Conservation (phyloP, 2,329 filamentous ascomycete species). For the Exophiala sp. region DNA sequence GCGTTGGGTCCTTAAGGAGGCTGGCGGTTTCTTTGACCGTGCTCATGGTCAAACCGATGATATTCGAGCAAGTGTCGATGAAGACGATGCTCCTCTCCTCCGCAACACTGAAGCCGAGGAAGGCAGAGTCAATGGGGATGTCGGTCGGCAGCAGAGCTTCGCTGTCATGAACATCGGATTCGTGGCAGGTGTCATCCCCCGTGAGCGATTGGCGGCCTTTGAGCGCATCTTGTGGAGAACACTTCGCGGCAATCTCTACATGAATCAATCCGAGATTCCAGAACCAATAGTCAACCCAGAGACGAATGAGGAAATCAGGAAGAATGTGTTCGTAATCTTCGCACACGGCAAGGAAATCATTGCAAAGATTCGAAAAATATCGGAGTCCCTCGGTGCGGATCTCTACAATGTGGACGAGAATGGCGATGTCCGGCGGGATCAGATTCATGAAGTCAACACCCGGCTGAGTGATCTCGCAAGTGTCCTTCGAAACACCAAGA, state of each 20-base stretch:
- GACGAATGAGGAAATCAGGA: slow-evolving; percentile 85
- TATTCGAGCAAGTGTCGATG: slow-evolving; percentile 81
- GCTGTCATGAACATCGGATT: slow-evolving; percentile 99
- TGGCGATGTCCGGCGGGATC: slow-evolving; percentile 86
- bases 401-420: slow-evolving; percentile 98
- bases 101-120: slow-evolving; percentile 84
- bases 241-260: slow-evolving; percentile 94
- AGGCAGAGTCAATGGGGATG: slow-evolving; percentile 54
- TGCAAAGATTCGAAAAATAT: slow-evolving; percentile 98
- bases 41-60: slow-evolving; percentile 95
- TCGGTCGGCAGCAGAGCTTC: slow-evolving; percentile 73
- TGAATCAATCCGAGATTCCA: slow-evolving; percentile 98
- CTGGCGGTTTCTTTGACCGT: slow-evolving; percentile 89
- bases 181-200: slow-evolving; percentile 88
- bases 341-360: slow-evolving; percentile 97
- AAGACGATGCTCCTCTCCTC: slow-evolving; percentile 88
- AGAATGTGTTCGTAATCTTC: slow-evolving; percentile 99
- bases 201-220: slow-evolving; percentile 88
- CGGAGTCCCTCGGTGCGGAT: slow-evolving; percentile 90
- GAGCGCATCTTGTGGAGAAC: slow-evolving; percentile 98
- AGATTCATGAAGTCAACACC: slow-evolving; percentile 95
- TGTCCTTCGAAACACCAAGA: slow-evolving; percentile 90
- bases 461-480: slow-evolving; percentile 85
- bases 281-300: slow-evolving; percentile 86
- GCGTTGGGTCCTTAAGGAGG: slow-evolving; percentile 95